Evolutionary conservation across 768 basidiomycete genomes (phyloP).

Genomic region (Tephrocybe sp.): DNA sequence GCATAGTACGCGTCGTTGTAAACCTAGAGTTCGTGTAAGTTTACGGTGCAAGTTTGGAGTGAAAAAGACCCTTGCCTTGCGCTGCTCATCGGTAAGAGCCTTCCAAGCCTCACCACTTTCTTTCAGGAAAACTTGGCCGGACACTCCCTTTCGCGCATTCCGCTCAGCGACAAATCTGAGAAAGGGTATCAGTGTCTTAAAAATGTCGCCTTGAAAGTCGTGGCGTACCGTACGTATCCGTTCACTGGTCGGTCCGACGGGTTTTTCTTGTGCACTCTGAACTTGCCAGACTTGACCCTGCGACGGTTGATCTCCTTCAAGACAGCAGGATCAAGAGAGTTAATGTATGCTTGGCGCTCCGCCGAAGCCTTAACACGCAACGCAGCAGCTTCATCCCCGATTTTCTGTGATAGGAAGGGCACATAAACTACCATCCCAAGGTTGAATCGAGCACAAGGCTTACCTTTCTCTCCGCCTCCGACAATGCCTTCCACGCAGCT

Average conservation of each 20-base stretch:
- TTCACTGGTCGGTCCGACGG: neutral
- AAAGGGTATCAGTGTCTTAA: neutral
- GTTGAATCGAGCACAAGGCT: neutral
- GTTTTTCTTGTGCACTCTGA: slow-evolving; percentile 8
- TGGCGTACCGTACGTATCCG: neutral
- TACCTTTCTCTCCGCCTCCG: slow-evolving; percentile 34
- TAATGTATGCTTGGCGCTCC: slow-evolving; percentile 26
- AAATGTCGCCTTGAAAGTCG: neutral
- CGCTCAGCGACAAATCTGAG: neutral
- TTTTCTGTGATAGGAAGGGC: slow-evolving; percentile 20
- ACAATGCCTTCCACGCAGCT: slow-evolving; percentile 28
- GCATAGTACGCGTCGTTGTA: no score
- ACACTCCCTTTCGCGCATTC: no score
- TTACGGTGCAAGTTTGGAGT: no score
- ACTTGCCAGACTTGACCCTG: slow-evolving; percentile 24
- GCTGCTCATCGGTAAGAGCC: no score
- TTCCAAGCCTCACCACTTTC: no score
- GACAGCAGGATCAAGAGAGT: slow-evolving; percentile 14
- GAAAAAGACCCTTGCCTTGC: no score
- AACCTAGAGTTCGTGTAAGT: no score
- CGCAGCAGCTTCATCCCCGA: neutral
- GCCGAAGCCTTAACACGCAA: slow-evolving; percentile 18
- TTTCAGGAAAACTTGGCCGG: no score
- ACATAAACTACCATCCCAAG: neutral
- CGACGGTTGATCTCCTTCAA: slow-evolving; percentile 30